phyloP scores from a whole-genome alignment of 2,329 filamentous ascomycete species.

The Aspergillus sp. region DNA sequence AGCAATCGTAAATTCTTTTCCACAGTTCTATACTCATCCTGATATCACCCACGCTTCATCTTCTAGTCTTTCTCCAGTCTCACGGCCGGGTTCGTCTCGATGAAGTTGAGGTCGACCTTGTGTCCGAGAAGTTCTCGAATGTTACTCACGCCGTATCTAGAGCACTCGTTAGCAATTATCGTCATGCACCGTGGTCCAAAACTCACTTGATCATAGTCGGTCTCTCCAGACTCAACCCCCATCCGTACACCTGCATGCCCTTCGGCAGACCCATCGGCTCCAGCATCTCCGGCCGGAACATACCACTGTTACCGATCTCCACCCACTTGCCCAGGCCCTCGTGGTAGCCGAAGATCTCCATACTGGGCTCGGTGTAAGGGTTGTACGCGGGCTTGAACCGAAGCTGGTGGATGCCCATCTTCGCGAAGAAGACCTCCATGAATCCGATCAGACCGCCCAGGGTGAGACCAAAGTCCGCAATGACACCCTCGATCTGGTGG shows the following conservation, averaged over 20 bases:
- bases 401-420: constrained; percentile 85
- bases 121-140: constrained; percentile 91
- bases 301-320: constrained; percentile 96
- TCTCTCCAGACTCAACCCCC: constrained; percentile 85
- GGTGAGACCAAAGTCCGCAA: constrained; percentile 91
- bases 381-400: constrained; percentile 98
- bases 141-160: constrained; percentile 71
- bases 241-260: constrained; percentile 91
- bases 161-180: constrained; percentile 1
- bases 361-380: constrained; percentile 89
- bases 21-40: constrained; percentile 1
- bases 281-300: constrained; percentile 98
- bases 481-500: constrained; percentile 97
- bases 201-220: constrained; percentile 95
- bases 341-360: constrained; percentile 98
- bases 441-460: constrained; percentile 91
- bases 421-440: constrained; percentile 92
- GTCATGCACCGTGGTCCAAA: constrained; percentile 18
- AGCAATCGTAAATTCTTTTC: constrained; percentile 7
- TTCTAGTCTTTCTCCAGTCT: constrained; percentile 77
- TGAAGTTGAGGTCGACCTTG: constrained; percentile 91
- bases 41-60: constrained; percentile 7
- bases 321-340: constrained; percentile 85
- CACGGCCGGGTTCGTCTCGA: constrained; percentile 87
- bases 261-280: constrained; percentile 90